These are phyloP conservation scores for Otatea glauca DNA, from an alignment of 176 grass and related monocot genomes.

Conservation along the genomic window DNA sequence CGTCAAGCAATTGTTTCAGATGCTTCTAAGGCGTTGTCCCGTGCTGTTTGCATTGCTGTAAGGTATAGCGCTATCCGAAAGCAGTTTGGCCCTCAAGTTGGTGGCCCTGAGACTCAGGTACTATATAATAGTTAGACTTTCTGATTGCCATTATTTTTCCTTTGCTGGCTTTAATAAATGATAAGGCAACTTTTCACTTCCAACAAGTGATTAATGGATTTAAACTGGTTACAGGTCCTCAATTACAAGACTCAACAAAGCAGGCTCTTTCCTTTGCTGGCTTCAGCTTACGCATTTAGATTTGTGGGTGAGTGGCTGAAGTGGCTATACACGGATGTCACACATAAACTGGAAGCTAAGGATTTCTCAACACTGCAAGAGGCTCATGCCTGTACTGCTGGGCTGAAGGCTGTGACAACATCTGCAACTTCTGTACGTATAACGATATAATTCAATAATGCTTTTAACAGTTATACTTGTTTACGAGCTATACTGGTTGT, in stretches of 20 bases:
- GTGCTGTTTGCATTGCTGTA: constrained; percentile 89
- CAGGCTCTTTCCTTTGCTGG: constrained; percentile 92
- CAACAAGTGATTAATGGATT: constrained; percentile 30
- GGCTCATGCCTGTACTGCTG: constrained; percentile 95
- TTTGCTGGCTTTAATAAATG: not conserved
- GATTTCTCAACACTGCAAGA: constrained; percentile 96
- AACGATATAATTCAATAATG: not conserved
- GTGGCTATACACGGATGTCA: constrained; percentile 92
- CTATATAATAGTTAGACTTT: not conserved
- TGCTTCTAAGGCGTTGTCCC: constrained; percentile 92
- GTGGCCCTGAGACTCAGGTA: constrained; percentile 87
- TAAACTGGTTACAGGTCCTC: constrained; percentile 69
- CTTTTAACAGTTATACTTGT: not conserved
- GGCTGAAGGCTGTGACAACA: constrained; percentile 92
- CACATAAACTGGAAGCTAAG: constrained; percentile 76
- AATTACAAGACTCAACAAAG: constrained; percentile 99
- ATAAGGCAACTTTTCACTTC: not conserved
- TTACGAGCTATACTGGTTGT: not conserved
- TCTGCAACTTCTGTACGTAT: constrained; percentile 82
- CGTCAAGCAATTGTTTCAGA: constrained; percentile 90
- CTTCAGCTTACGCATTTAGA: constrained; percentile 95
- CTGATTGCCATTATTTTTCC: not conserved
- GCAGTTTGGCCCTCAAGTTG: constrained; percentile 87
- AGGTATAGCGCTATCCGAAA: constrained; percentile 88
- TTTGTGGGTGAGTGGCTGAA: constrained; percentile 98